Evolutionary conservation across 108 stramenopile species (phyloP), one percentile per base, ranked within the genome.

Genomic region (Nitzschia sp.): DNA sequence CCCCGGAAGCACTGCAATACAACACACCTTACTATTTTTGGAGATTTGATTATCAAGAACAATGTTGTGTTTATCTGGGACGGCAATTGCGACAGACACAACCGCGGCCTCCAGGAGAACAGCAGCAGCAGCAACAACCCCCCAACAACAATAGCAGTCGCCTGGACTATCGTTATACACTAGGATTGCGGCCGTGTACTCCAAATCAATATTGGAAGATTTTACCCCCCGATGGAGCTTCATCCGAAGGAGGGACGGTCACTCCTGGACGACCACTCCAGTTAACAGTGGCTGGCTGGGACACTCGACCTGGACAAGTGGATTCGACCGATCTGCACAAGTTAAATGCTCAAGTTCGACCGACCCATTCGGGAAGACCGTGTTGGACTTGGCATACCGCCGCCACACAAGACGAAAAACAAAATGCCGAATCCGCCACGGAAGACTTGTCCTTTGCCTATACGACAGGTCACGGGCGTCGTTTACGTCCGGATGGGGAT

Each of bases 141-240:
- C n/a, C n/a, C 24, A 9, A 51, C 4, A 23, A 51, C 4, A 51
- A 8, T 19, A 51, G 49, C 21, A 9, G 49, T 23, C 47, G 1
- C 13, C 8, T 58, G 15, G 30, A 58, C 8, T 58, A 58, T 33
- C 56, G 56, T 4, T 58, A 28, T 23, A 21, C 28, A n/a, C 17
- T 70, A 3, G 68, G 29, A 27, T 47, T 70, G 27, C 42, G 68
- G 15, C 68, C 68, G 29, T 23, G 58, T 30, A 28, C 45, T 28
- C 68, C 68, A 4, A 59, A 70, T 46, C 68, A 70, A 59, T 42
- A 36, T 1, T 70, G 68, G 68, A 32, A 47, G 26, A 33, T 58
- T 33, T 24, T 54, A 13, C 38, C 38, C 13, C 38, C 38, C 13
- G 13, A 6, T 13, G 38, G 38, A 9, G 13, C 38, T 42, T 42